Evolutionary conservation across 352 stramenopile genomes (phyloP), one percentile per base, ranked within the genome.

Genomic region (Globisporangium parvum): DNA sequence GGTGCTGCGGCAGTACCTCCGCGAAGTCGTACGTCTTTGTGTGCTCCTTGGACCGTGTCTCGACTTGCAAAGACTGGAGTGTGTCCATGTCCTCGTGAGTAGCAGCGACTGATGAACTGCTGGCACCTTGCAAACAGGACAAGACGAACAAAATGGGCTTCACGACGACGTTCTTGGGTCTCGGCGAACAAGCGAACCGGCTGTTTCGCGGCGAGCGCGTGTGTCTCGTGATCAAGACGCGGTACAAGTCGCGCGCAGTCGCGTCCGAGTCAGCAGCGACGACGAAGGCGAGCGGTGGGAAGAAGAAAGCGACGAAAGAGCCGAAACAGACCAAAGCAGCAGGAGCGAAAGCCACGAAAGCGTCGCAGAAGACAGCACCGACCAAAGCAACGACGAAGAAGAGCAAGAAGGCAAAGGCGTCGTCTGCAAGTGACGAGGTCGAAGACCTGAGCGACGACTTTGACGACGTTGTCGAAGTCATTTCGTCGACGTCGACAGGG

Each of bases 81-180:
- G n/a, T n/a, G n/a, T n/a, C n/a, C n/a, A n/a, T n/a, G n/a, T n/a
- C n/a, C n/a, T n/a, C n/a, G n/a, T n/a, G n/a, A n/a, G n/a, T n/a
- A n/a, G n/a, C n/a, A n/a, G n/a, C n/a, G n/a, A n/a, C n/a, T n/a
- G n/a, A n/a, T n/a, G n/a, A n/a, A n/a, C n/a, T n/a, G n/a, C n/a
- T n/a, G n/a, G n/a, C n/a, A n/a, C n/a, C n/a, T n/a, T n/a, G n/a
- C n/a, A n/a, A n/a, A n/a, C n/a, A n/a, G 77, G 85, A 95, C 53
- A 75, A 92, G 71, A 81, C 67, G 9, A 95, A 95, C 52, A 70
- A 65, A 20, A 91, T 81, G 64, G 85, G 85, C 0, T 95, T 93
- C 57, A 93, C 82, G 1, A 88, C 85, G 21, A 95, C 84, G 14
- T 87, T 95, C 54, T 42, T 95, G n/a, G 75, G 69, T 9, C 45